These are phyloP conservation scores for Sporothrix euskadiensis DNA, from an alignment of 2,329 filamentous ascomycete species.

Conservation along the genomic window DNA sequence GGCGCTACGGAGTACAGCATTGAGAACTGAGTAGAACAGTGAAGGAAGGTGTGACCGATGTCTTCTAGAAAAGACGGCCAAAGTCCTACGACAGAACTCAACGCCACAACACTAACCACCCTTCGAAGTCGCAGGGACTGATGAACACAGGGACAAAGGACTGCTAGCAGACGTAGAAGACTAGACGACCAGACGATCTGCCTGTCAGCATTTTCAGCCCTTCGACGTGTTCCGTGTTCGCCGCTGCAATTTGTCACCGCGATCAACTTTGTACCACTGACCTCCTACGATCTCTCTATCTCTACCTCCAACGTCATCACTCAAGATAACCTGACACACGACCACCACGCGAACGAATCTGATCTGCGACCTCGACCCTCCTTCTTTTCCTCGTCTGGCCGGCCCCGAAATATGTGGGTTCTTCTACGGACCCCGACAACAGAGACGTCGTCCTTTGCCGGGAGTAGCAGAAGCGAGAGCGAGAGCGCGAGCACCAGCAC, in stretches of 20 bases:
- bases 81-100: constrained; percentile 9
- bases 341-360: neutral
- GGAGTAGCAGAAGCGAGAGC: constrained; percentile 30
- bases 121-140: neutral
- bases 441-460: constrained; percentile 36
- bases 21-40: neutral
- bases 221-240: neutral
- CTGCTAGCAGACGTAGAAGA: neutral
- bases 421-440: constrained; percentile 35
- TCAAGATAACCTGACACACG: neutral
- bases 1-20: neutral
- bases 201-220: neutral
- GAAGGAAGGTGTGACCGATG: neutral
- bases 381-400: neutral
- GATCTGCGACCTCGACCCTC: neutral
- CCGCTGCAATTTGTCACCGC: constrained; percentile 9
- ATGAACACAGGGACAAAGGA: neutral
- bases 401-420: constrained; percentile 36
- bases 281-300: neutral
- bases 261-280: neutral
- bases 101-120: neutral
- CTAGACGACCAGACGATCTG: neutral
- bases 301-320: neutral
- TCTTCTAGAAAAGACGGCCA: neutral
- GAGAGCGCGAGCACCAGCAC: neutral